These are phyloP conservation scores for Naganishia onofrii DNA, from an alignment of 768 basidiomycete genomes.

Conservation along the genomic window DNA sequence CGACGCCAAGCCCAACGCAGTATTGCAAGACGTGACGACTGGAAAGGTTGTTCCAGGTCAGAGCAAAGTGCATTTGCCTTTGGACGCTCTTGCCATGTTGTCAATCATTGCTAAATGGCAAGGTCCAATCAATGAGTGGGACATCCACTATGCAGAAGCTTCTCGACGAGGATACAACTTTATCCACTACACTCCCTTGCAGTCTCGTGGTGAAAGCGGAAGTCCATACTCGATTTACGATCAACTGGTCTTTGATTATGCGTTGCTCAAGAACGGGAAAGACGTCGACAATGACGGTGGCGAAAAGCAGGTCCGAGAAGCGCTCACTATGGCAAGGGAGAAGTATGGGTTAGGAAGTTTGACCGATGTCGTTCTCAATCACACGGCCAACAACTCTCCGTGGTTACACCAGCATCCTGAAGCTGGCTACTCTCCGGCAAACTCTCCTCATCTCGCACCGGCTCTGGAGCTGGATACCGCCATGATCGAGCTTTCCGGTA, in stretches of 20 bases:
- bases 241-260: constrained; percentile 77
- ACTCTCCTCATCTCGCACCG: constrained; percentile 87
- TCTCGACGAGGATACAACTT: constrained; percentile 92
- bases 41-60: constrained; percentile 55
- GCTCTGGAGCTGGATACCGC: constrained; percentile 88
- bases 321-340: constrained; percentile 68
- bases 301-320: constrained; percentile 61
- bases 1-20: constrained; percentile 54
- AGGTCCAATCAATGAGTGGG: constrained; percentile 78
- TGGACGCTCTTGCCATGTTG: constrained; percentile 83
- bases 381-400: constrained; percentile 88
- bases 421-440: constrained; percentile 86
- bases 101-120: constrained; percentile 98
- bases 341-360: constrained; percentile 84
- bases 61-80: constrained; percentile 65
- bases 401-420: constrained; percentile 95
- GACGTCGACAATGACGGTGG: constrained; percentile 58
- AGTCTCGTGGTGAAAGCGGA: constrained; percentile 81
- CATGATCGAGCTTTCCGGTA: constrained; percentile 73
- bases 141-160: constrained; percentile 74
- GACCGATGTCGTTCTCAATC: constrained; percentile 95
- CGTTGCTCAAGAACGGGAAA: constrained; percentile 58
- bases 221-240: constrained; percentile 92
- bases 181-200: constrained; percentile 94
- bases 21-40: constrained; percentile 55